Base-by-base conservation (phyloP, 2,329 filamentous ascomycete species). In the Sclerotinia sclerotiorum region DNA sequence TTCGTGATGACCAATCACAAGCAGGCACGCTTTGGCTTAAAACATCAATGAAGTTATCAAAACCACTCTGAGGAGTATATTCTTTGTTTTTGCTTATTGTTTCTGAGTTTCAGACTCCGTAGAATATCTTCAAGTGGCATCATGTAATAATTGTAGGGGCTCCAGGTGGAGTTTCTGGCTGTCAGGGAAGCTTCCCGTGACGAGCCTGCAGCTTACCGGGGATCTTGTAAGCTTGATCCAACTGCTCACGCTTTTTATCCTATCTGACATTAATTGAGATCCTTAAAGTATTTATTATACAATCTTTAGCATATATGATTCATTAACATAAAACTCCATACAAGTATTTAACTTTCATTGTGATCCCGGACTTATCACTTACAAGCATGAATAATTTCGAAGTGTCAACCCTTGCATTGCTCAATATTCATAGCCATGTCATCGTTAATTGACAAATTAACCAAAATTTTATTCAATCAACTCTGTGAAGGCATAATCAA, bases 1-100 rank as follows among this genome's bases (percentile, higher is more conserved):
- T 54, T 24, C 19, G 15, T 46, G 56, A 39, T 54, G 39, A 46
- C 65, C 56, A 67, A 67, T 67, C 57, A 67, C 13, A 54, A 24
- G 35, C 1, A 8, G 35, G 35, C n/a, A 5, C 21, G 39, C 29
- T 52, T 15, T 63, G 51, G 8, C n/a, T 48, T 67, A 57, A 63
- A 67, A 67, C 65, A 19, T 15, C n/a, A 32, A 63, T 46, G 35
- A 54, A 51, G 56, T 62, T 10, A 19, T 44, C 35, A 19, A 62
- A 35, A 46, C 19, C 4, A 21, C 21, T 3, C n/a, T 24, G 19
- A 24, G 1, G 24, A 46, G 24, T 46, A 13, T 60, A 17, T 17
- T 24, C 21, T 60, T 60, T 17, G 27, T 32, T 60, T 60, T 60
- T 32, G 57, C 27, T 15, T 21, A 29, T 46, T 29, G 5, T 29